Conservation (phyloP, 495 filamentous ascomycete genomes). For the Pseudoneurospora amorphoporcata region DNA sequence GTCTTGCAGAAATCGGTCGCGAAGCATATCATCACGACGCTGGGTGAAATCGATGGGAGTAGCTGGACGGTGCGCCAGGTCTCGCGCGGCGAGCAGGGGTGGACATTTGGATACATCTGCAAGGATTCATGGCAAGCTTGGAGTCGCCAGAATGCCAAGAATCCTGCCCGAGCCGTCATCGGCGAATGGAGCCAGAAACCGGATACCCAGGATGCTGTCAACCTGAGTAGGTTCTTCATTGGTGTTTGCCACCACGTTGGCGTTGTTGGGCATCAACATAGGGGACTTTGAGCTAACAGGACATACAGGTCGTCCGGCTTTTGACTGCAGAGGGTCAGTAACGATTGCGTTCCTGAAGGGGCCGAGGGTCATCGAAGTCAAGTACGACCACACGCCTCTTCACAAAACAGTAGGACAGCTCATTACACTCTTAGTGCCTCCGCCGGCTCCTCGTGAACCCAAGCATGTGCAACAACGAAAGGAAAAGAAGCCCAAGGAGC, state of each 20-base stretch:
- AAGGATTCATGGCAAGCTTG: constrained; percentile 37
- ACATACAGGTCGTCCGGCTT: constrained; percentile 34
- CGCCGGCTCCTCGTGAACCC: constrained; percentile 22
- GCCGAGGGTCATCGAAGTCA: constrained; percentile 28
- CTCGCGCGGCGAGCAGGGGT: constrained; percentile 30
- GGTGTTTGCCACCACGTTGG: not conserved
- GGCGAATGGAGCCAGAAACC: constrained; percentile 31
- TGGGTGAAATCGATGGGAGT: constrained; percentile 30
- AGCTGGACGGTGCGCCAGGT: constrained; percentile 32
- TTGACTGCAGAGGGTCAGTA: constrained; percentile 38
- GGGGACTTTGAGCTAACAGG: not conserved
- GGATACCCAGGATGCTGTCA: constrained; percentile 25
- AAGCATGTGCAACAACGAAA: constrained; percentile 46
- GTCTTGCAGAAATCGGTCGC: constrained; percentile 30
- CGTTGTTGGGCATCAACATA: not conserved
- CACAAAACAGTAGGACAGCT: constrained; percentile 37
- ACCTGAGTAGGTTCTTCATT: constrained; percentile 19
- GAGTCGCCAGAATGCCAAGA: constrained; percentile 32
- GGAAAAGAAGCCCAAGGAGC: constrained; percentile 31
- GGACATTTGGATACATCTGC: constrained; percentile 39
- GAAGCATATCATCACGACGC: constrained; percentile 27
- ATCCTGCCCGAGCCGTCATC: constrained; percentile 22
- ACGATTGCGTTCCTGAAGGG: constrained; percentile 33
- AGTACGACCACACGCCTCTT: constrained; percentile 38
- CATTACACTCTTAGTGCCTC: constrained; percentile 27